Percentiles rank a stretch among this genome's conserved stretches.
phyloP scores from a whole-genome alignment of 169 alveolate species.

The Fabrea salina region DNA sequence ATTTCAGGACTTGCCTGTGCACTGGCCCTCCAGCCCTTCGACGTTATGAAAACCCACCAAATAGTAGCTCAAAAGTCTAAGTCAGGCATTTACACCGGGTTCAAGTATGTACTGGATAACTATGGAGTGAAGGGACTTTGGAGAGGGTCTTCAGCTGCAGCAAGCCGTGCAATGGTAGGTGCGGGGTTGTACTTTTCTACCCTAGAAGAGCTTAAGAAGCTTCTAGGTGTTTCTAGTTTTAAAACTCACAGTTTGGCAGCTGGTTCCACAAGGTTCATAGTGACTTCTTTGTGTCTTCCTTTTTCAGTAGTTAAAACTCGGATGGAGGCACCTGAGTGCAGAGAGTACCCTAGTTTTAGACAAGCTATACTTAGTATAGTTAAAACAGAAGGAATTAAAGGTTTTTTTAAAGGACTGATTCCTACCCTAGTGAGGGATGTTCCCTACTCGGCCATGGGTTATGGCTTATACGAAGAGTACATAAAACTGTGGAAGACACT shows the following conservation, averaged over 20 bases:
- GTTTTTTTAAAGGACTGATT: conserved; percentile 8
- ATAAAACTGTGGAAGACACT: neutral
- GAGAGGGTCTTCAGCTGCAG: conserved; percentile 18
- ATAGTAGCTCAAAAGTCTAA: conserved; percentile 7
- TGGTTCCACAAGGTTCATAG: neutral
- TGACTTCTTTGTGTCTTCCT: conserved; percentile 6
- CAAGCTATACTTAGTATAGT: neutral
- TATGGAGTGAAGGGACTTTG: conserved; percentile 23
- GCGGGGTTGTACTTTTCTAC: neutral
- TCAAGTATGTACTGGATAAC: neutral
- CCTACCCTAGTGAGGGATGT: conserved; percentile 26
- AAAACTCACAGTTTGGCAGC: neutral
- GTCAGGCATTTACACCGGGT: neutral
- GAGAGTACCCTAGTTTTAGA: neutral
- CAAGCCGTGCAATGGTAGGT: neutral
- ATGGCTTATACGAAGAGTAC: conserved; percentile 7
- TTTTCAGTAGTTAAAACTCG: conserved; percentile 6
- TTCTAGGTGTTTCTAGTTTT: neutral
- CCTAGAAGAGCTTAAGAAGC: neutral
- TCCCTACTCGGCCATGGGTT: conserved; percentile 13
- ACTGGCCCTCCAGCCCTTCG: conserved; percentile 31
- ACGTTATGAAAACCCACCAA: conserved; percentile 32
- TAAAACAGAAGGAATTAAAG: conserved; percentile 3
- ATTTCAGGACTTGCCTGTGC: neutral
- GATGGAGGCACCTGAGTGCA: conserved; percentile 7